A percentile compares a stretch with the other conserved stretches of the same genome.
Conservation (phyloP, 495 filamentous ascomycete genomes). For the Glarea lozoyensis region DNA sequence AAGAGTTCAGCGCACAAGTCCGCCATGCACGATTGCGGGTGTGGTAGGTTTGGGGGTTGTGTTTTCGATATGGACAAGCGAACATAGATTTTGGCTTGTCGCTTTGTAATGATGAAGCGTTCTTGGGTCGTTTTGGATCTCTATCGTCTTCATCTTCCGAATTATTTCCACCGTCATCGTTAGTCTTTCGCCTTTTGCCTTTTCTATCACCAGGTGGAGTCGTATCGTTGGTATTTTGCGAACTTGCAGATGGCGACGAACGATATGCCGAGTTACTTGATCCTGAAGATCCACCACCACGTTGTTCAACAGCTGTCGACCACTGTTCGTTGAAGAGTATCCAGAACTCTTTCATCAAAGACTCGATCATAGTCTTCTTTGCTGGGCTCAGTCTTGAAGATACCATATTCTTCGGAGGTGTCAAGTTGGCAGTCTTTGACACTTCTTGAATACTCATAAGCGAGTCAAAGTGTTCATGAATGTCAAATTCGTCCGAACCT, state of each 20-base stretch:
- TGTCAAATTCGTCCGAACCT: too few relatives aligned
- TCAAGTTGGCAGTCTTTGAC: too few relatives aligned
- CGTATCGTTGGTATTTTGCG: too few relatives aligned
- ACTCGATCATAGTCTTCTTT: slow-evolving; percentile 1
- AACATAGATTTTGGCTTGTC: slow-evolving; percentile 1
- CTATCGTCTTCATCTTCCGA: neutral
- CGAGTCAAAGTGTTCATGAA: too few relatives aligned
- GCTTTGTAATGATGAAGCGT: too few relatives aligned
- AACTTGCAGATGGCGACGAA: too few relatives aligned
- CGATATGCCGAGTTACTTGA: neutral
- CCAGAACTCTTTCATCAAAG: slow-evolving; percentile 10
- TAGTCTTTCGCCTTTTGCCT: neutral
- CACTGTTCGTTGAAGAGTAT: slow-evolving; percentile 6
- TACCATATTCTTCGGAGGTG: too few relatives aligned
- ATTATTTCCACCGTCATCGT: neutral
- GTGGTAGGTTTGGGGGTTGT: slow-evolving; percentile 2
- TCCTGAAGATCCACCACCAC: neutral
- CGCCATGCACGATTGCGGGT: neutral
- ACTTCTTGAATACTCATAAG: too few relatives aligned
- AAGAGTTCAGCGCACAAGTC: slow-evolving; percentile 1
- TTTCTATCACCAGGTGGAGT: neutral
- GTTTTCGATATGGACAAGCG: slow-evolving; percentile 10
- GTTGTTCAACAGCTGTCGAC: neutral
- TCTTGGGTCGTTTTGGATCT: neutral
- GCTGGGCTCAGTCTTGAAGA: neutral